A percentile compares a stretch with the other conserved stretches of the same genome.
phyloP scores from a whole-genome alignment of 805 yeast genomes.

The Teunomyces barrocoloradensis region DNA sequence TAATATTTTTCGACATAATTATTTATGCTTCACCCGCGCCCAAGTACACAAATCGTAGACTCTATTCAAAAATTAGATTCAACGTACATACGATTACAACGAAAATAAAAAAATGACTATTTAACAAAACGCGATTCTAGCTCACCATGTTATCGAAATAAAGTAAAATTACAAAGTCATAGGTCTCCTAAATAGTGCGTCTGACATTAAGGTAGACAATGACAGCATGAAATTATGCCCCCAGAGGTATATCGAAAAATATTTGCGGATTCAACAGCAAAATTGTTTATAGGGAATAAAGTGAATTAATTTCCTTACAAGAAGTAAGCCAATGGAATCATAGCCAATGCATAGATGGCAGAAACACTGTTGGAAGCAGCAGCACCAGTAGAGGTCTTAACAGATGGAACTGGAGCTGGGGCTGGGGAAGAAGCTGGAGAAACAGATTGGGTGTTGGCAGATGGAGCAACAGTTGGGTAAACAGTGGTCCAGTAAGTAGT shows the following conservation, averaged over 20 bases:
- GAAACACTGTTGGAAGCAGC: constrained; percentile 9
- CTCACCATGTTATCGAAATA: constrained; percentile 9
- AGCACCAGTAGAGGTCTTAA: neutral
- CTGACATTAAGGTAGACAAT: neutral
- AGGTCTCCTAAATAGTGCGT: neutral
- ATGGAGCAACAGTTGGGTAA: constrained; percentile 6
- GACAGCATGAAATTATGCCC: neutral
- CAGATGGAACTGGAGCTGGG: constrained; percentile 6
- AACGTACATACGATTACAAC: neutral
- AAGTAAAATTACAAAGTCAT: constrained; percentile 17
- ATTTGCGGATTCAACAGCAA: neutral
- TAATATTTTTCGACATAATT: too few relatives aligned
- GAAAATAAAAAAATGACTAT: neutral
- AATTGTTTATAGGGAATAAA: neutral
- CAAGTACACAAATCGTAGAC: too few relatives aligned
- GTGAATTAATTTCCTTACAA: neutral
- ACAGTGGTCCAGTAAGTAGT: constrained; percentile 10
- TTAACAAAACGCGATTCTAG: neutral
- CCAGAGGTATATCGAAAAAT: neutral
- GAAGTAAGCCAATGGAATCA: constrained; percentile 31
- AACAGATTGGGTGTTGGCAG: neutral
- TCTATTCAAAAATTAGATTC: neutral
- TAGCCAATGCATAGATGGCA: constrained; percentile 26
- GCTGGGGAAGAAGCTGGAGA: constrained; percentile 8
- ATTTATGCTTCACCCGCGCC: too few relatives aligned